Evolutionary conservation across 2,329 filamentous ascomycete species (phyloP).

Genomic region (Talaromyces verruculosus): DNA sequence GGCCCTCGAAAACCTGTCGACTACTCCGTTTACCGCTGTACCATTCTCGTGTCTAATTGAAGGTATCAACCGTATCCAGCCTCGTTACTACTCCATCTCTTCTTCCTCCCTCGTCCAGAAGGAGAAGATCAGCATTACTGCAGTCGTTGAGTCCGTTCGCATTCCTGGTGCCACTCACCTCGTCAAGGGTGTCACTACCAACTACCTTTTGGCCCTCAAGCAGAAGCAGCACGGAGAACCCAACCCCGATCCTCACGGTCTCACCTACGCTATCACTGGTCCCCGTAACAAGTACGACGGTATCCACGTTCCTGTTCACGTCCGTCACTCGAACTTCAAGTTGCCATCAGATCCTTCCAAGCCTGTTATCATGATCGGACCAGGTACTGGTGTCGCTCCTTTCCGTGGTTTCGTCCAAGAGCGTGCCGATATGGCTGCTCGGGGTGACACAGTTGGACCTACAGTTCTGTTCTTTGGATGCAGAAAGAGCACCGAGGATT

Average conservation of each 20-base stretch:
- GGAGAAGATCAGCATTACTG: constrained; percentile 91
- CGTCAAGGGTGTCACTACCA: constrained; percentile 93
- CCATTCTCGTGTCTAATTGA: constrained; percentile 96
- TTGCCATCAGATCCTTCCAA: constrained; percentile 91
- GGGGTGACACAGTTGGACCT: constrained; percentile 78
- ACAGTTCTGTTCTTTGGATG: constrained; percentile 95
- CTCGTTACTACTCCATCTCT: constrained; percentile 98
- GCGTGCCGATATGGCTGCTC: constrained; percentile 75
- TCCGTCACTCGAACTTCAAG: constrained; percentile 99
- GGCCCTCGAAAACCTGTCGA: constrained; percentile 71
- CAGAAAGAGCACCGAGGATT: constrained; percentile 83
- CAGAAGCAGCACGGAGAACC: constrained; percentile 93
- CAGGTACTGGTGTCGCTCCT: constrained; percentile 92
- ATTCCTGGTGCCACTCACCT: constrained; percentile 74
- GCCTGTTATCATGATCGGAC: constrained; percentile 93
- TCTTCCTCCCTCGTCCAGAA: constrained; percentile 93
- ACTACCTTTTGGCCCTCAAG: constrained; percentile 92
- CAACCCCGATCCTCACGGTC: constrained; percentile 73
- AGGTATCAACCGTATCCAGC: constrained; percentile 89
- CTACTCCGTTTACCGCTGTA: constrained; percentile 75
- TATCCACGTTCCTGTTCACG: constrained; percentile 89
- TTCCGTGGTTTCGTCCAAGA: constrained; percentile 97
- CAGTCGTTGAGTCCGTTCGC: constrained; percentile 81
- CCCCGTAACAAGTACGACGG: constrained; percentile 97
- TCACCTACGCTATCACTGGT: constrained; percentile 82